Base-by-base conservation (phyloP, 805 yeast genomes). In the Peterozyma xylosa region DNA sequence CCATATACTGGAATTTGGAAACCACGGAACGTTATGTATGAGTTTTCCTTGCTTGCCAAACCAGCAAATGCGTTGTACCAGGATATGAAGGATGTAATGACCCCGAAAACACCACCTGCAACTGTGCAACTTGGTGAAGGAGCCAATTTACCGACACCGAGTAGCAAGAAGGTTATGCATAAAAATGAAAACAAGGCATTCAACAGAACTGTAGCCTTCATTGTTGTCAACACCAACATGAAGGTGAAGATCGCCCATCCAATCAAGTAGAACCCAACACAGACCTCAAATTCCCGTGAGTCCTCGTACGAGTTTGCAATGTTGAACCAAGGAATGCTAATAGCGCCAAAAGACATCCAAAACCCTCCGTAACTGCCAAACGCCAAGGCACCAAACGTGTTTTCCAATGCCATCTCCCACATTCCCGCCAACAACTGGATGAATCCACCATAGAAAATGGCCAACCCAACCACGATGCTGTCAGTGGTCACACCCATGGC, bases 11-110 rank as follows among this genome's bases (percentile, higher is more conserved):
- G 68, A 30, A 64, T 50, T 36, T 53, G 57, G 18, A 55, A n/a
- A 17, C 60, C 64, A 35, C 43, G 53, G 37, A 64, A 51, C 11
- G 72, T 65, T 36, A 82, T 39, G 57, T 80, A 82, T 5, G 87
- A 67, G 60, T 84, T 85, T 55, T 78, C 82, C 34, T 64, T 65
- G 47, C 73, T 83, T 30, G 86, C 78, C 33, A 77, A 58, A 70
- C 87, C 88, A 2, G 86, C 84, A 51, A 68, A 79, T 5, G 87
- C 86, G 56, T 80, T 80, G 55, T 80, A 81, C 82, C 82, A 82
- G 1, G 83, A 83, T 40, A 78, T 59, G 48, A 79, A 67, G 0
- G 86, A 72, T 29, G 80, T 74, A 7, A 81, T 64, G 17, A 81
- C 66, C 37, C 86, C 88, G n/a, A 76, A 42, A n/a, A 77, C 71